Evolutionary conservation across 257 asterid genomes (phyloP).

Genomic region (Handroanthus guayacan): DNA sequence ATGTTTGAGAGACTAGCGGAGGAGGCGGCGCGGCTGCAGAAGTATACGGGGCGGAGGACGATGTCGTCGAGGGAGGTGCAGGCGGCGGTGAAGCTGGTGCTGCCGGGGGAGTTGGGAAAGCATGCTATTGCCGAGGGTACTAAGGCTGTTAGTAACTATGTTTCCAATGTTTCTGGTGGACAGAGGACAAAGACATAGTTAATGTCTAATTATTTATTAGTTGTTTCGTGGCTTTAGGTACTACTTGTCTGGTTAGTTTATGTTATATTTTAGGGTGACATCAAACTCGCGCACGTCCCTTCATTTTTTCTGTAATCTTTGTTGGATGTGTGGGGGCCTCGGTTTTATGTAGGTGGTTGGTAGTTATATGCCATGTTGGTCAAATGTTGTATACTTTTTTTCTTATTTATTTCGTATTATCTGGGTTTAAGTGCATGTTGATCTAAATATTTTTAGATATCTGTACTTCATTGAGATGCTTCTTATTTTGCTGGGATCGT

Average conservation of each 20-base stretch:
- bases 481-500: too few species aligned
- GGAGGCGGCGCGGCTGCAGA: conserved; percentile 63
- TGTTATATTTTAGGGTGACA: not conserved
- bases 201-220: too few species aligned
- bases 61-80: conserved; percentile 78
- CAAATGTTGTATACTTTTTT: too few species aligned
- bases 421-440: not conserved
- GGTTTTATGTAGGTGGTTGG: not conserved
- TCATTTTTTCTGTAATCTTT: too few species aligned
- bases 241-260: not conserved
- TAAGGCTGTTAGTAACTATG: conserved; percentile 65
- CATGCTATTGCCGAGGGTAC: conserved; percentile 86
- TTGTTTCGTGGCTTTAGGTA: too few species aligned
- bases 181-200: not conserved
- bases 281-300: not conserved
- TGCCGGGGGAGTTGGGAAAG: conserved; percentile 85
- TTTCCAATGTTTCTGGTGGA: conserved; percentile 5
- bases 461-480: too few species aligned
- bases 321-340: not conserved
- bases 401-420: not conserved
- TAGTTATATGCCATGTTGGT: not conserved
- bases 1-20: conserved; percentile 81
- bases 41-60: conserved; percentile 53
- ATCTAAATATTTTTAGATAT: not conserved
- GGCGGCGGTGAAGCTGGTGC: conserved; percentile 81